Percentiles rank a stretch among this genome's conserved stretches.
Evolutionary conservation across 805 yeast genomes (phyloP).

Genomic region (Metschnikowia gelsemii): DNA sequence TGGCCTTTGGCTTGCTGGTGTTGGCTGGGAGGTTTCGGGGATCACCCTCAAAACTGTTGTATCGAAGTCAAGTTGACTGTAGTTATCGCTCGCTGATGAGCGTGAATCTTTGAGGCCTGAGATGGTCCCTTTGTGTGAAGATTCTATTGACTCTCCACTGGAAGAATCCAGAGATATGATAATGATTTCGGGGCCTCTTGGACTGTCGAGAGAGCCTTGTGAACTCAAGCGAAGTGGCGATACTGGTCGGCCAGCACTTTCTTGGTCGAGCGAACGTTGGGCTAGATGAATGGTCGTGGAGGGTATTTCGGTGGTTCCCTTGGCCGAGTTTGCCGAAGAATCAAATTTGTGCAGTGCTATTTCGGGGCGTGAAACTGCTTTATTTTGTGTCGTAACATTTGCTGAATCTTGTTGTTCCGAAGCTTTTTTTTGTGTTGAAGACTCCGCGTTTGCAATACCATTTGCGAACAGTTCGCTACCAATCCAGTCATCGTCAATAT

Average conservation of each 20-base stretch:
- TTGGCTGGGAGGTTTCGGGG: slow-evolving; percentile 12
- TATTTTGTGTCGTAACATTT: no score
- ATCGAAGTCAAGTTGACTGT: slow-evolving; percentile 4
- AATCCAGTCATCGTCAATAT: neutral
- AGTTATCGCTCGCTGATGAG: neutral
- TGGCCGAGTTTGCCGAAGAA: no score
- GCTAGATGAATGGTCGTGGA: no score
- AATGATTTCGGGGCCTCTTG: neutral
- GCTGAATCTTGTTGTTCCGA: no score
- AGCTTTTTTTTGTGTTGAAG: no score
- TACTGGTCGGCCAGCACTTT: no score
- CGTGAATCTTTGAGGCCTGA: neutral
- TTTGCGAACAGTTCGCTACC: neutral
- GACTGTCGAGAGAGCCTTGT: neutral
- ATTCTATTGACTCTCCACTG: neutral
- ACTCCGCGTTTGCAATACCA: no score
- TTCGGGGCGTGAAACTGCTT: no score
- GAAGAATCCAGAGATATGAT: slow-evolving; percentile 5
- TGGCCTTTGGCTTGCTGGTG: slow-evolving; percentile 4
- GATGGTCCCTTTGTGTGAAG: neutral
- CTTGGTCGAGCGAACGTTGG: no score
- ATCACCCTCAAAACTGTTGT: slow-evolving; percentile 6
- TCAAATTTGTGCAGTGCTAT: no score
- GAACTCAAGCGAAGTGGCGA: neutral
- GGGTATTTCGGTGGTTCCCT: no score